Percentiles rank a stretch among this genome's conserved stretches.
Conservation (phyloP, 371 early-diverging fungal species). For the Mortierella sp. region DNA sequence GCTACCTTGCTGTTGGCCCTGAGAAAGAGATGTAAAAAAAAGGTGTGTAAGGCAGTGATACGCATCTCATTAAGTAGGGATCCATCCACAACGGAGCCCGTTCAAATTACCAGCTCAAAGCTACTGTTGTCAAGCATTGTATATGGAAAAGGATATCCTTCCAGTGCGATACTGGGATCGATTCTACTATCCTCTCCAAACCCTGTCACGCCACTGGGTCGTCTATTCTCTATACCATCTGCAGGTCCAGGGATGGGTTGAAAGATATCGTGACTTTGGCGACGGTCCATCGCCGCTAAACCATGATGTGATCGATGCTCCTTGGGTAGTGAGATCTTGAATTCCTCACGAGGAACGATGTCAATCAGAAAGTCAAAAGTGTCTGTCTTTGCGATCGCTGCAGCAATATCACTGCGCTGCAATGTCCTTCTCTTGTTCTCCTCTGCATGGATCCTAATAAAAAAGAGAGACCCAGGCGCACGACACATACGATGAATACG, state of each 20-base stretch:
- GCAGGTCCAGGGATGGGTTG: constrained; percentile 36
- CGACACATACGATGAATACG: too few relatives aligned
- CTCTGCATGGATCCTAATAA: constrained; percentile 95
- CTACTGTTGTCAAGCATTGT: constrained; percentile 22
- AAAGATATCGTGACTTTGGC: constrained; percentile 41
- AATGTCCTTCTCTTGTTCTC: constrained; percentile 98
- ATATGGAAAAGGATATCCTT: constrained; percentile 33
- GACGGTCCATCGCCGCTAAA: constrained; percentile 23
- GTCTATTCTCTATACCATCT: constrained; percentile 18
- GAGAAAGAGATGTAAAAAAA: too few relatives aligned
- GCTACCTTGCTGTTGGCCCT: not conserved
- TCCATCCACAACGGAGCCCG: not conserved
- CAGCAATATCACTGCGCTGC: constrained; percentile 95
- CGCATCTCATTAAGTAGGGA: not conserved
- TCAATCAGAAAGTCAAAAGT: constrained; percentile 99
- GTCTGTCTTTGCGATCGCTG: constrained; percentile 94
- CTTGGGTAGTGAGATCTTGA: constrained; percentile 40
- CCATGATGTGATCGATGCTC: constrained; percentile 29
- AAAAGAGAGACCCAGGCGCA: too few relatives aligned
- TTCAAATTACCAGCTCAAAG: constrained; percentile 28
- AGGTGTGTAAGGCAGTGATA: too few relatives aligned
- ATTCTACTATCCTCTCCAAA: constrained; percentile 11
- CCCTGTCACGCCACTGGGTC: constrained; percentile 8
- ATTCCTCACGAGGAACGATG: constrained; percentile 95
- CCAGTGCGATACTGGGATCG: constrained; percentile 15